Evolutionary conservation across 345 rosid species (phyloP).

Genomic region (Citropsis articulata): DNA sequence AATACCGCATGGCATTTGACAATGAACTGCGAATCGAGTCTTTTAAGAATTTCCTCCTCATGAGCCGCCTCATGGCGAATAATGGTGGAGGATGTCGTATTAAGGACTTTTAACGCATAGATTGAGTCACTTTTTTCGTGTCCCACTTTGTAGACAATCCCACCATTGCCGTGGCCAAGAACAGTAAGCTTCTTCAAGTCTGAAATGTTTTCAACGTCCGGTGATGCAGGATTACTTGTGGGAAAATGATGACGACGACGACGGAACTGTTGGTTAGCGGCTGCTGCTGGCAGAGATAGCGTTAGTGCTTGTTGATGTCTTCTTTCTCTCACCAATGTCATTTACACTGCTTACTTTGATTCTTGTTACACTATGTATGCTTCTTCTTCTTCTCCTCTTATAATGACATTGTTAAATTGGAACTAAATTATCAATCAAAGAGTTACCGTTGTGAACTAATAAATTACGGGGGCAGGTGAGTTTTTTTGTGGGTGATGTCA

Average conservation of each 20-base stretch:
- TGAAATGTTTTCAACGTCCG: constrained; percentile 33
- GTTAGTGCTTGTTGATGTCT: constrained; percentile 54
- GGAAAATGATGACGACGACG: constrained; percentile 32
- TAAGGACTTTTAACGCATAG: constrained; percentile 46
- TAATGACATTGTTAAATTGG: too few relatives aligned
- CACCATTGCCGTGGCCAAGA: constrained; percentile 59
- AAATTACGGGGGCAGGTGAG: constrained; percentile 33
- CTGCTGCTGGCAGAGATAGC: constrained; percentile 33
- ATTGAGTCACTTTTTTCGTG: constrained; percentile 32
- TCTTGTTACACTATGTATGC: neutral
- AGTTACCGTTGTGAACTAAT: neutral
- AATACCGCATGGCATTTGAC: constrained; percentile 52
- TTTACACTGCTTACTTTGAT: constrained; percentile 16
- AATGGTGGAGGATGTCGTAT: neutral
- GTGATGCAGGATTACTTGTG: constrained; percentile 32
- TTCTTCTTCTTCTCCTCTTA: too few relatives aligned
- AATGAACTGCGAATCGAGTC: constrained; percentile 43
- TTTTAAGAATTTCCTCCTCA: constrained; percentile 56
- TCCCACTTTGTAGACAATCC: constrained; percentile 56
- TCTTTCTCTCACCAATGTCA: constrained; percentile 62
- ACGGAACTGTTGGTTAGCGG: neutral
- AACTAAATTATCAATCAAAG: too few relatives aligned
- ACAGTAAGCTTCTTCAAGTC: constrained; percentile 50
- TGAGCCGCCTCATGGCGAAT: constrained; percentile 26
- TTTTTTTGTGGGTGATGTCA: constrained; percentile 20